Evolutionary conservation across 108 stramenopile species (phyloP).

Genomic region (Mediolabrus comicus): DNA sequence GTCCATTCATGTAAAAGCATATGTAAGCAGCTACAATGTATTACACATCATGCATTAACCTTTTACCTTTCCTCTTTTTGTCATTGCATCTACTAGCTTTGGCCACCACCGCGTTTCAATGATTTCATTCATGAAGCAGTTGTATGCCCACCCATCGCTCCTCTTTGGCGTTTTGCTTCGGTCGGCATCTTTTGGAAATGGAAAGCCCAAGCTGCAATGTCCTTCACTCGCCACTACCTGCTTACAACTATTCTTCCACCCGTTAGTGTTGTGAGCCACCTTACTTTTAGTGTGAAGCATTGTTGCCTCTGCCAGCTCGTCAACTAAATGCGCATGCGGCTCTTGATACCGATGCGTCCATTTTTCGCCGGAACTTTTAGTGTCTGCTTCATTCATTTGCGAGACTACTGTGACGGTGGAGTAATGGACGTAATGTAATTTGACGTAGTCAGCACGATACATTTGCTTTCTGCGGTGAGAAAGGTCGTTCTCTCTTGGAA

Average conservation of each 20-base stretch:
- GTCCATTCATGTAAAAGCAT: background rate
- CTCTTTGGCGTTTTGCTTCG: slow-evolving; percentile 1
- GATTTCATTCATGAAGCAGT: slow-evolving; percentile 79
- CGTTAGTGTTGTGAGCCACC: slow-evolving; percentile 62
- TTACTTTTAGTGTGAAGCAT: slow-evolving; percentile 90
- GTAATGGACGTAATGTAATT: slow-evolving; percentile 86
- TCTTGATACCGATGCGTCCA: slow-evolving; percentile 50
- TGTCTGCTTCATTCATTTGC: slow-evolving; percentile 55
- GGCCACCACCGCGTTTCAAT: slow-evolving; percentile 73
- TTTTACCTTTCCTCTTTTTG: slow-evolving; percentile 1
- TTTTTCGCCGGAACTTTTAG: slow-evolving; percentile 20
- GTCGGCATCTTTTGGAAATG: slow-evolving; percentile 53
- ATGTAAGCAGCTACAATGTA: background rate
- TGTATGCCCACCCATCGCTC: slow-evolving; percentile 65
- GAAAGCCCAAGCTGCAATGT: slow-evolving; percentile 61
- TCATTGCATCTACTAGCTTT: slow-evolving; percentile 44
- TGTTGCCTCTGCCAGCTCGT: slow-evolving; percentile 74
- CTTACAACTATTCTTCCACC: slow-evolving; percentile 55
- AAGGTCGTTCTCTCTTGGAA: slow-evolving; percentile 67
- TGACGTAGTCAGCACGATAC: slow-evolving; percentile 78
- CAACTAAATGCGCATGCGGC: slow-evolving; percentile 56
- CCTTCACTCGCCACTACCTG: slow-evolving; percentile 4
- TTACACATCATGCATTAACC: no score
- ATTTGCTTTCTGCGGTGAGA: slow-evolving; percentile 81
- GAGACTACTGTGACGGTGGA: slow-evolving; percentile 72